Evolutionary conservation across 805 yeast genomes (phyloP).

Genomic region (Yamadazyma ubonensis): DNA sequence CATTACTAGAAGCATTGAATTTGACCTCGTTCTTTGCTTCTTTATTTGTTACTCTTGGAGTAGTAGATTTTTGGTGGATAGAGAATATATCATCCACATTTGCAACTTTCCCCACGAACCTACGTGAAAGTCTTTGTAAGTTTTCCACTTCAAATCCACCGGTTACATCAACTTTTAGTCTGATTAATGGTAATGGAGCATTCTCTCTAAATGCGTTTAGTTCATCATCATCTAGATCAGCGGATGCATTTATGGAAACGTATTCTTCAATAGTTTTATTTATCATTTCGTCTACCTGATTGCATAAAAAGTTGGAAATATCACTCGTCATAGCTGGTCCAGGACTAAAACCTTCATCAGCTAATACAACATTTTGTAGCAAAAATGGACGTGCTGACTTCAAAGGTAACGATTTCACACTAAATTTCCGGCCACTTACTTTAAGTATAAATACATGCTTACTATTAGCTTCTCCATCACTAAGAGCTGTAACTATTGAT

Average conservation of each 20-base stretch:
- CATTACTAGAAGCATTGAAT: neutral
- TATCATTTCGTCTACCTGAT: conserved; percentile 68
- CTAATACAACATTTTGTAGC: conserved; percentile 62
- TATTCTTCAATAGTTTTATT: conserved; percentile 51
- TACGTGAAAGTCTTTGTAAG: conserved; percentile 81
- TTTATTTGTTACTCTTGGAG: neutral
- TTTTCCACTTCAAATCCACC: conserved; percentile 93
- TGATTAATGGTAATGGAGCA: conserved; percentile 74
- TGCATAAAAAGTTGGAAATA: conserved; percentile 57
- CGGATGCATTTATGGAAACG: conserved; percentile 28
- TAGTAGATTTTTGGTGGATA: conserved; percentile 51
- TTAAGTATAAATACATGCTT: conserved; percentile 75
- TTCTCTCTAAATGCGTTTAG: conserved; percentile 12
- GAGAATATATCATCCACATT: conserved; percentile 84
- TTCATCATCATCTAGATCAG: conserved; percentile 2
- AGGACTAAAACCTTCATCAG: conserved; percentile 54
- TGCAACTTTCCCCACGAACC: conserved; percentile 89
- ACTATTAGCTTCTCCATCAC: conserved; percentile 76
- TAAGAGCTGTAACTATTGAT: conserved; percentile 85
- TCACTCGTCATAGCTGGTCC: conserved; percentile 56
- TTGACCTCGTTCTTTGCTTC: neutral
- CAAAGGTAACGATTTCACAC: conserved; percentile 60
- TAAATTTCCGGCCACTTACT: conserved; percentile 55
- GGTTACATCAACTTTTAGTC: conserved; percentile 83
- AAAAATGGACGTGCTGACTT: conserved; percentile 80